Evolutionary conservation across 148 eudicot species (phyloP).

Genomic region (Diospyros kaki): DNA sequence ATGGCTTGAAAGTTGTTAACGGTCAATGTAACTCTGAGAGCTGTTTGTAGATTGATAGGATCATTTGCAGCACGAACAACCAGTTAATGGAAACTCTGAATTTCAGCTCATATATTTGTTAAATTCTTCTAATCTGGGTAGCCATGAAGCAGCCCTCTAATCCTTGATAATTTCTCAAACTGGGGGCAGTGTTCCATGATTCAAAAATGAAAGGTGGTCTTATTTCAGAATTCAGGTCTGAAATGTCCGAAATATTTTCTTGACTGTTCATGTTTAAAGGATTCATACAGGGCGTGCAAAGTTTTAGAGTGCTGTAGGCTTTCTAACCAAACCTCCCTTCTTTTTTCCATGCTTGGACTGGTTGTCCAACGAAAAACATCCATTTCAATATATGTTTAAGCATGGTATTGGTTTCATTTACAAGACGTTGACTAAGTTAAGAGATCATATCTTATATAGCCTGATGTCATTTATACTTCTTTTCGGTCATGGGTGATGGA

Average conservation of each 20-base stretch:
- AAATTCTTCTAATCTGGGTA: background rate
- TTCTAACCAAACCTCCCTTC: too few relatives aligned
- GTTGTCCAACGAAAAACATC: too few relatives aligned
- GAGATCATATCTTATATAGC: background rate
- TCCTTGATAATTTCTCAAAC: conserved; percentile 4
- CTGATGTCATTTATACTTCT: background rate
- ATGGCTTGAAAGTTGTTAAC: background rate
- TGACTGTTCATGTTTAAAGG: background rate
- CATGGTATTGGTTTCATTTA: background rate
- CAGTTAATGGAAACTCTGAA: too few relatives aligned
- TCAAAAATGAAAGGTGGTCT: background rate
- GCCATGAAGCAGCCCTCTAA: background rate
- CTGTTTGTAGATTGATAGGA: background rate
- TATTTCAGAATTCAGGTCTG: background rate
- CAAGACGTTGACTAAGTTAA: background rate
- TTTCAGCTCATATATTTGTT: background rate
- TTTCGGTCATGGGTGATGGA: background rate
- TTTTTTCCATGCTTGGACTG: too few relatives aligned
- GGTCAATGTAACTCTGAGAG: background rate
- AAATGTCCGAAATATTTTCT: background rate
- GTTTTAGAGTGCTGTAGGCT: too few relatives aligned
- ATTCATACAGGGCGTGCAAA: too few relatives aligned
- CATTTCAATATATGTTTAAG: too few relatives aligned
- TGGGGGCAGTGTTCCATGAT: background rate
- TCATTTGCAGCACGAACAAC: too few relatives aligned